Evolutionary conservation across 352 stramenopile species (phyloP).

Genomic region (Phytophthora nicotianae): DNA sequence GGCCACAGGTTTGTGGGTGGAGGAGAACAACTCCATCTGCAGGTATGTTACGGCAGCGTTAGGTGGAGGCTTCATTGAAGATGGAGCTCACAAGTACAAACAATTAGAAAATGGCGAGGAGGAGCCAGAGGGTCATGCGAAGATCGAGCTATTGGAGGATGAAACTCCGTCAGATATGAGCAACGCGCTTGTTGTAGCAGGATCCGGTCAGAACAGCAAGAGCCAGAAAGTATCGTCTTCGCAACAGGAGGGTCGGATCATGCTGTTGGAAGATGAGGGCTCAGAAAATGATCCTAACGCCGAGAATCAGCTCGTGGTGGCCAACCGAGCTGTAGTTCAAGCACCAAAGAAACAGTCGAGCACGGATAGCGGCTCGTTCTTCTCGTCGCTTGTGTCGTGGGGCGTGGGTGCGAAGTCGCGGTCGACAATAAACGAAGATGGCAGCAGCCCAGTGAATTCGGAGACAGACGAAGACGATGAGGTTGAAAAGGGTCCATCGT

Average conservation of each 20-base stretch:
- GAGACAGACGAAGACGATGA: constrained; percentile 81
- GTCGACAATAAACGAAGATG: constrained; percentile 26
- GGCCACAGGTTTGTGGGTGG: constrained; percentile 82
- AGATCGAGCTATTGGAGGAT: constrained; percentile 52
- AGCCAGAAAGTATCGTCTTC: constrained; percentile 26
- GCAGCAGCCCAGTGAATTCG: constrained; percentile 69
- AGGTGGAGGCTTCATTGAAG: constrained; percentile 69
- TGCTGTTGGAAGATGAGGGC: constrained; percentile 43
- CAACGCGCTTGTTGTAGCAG: constrained; percentile 44
- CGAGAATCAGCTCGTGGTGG: constrained; percentile 53
- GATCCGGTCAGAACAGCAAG: constrained; percentile 5
- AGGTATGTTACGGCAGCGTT: constrained; percentile 74
- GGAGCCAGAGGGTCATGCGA: constrained; percentile 36
- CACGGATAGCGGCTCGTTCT: constrained; percentile 40
- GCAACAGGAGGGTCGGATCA: constrained; percentile 31
- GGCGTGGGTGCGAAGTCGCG: constrained; percentile 58
- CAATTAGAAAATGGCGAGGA: constrained; percentile 42
- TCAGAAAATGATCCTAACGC: constrained; percentile 38
- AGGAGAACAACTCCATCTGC: constrained; percentile 87
- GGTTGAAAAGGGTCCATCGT: constrained; percentile 65
- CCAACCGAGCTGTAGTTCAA: constrained; percentile 34
- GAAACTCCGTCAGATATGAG: constrained; percentile 30
- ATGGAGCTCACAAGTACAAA: constrained; percentile 41
- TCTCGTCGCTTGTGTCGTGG: constrained; percentile 69
- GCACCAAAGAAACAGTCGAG: constrained; percentile 38